Percentiles rank a stretch among this genome's conserved stretches.
Conservation (phyloP, 2,329 filamentous ascomycete genomes). For the Blastomyces parvus region DNA sequence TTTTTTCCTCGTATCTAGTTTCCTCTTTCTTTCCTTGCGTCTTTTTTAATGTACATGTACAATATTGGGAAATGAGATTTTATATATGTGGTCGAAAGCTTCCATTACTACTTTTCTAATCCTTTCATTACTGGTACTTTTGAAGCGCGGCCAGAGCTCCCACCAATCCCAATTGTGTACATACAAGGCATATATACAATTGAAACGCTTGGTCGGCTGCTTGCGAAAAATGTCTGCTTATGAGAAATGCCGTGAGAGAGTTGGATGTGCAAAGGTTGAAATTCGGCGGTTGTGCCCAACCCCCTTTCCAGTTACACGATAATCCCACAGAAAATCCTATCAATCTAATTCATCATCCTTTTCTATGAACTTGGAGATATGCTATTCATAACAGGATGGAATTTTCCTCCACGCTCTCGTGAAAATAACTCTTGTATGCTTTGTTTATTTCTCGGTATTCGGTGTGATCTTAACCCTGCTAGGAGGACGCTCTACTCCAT, state of each 20-base stretch:
- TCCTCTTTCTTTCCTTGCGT: background rate
- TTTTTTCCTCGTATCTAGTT: background rate
- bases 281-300: background rate
- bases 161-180: background rate
- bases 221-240: background rate
- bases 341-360: background rate
- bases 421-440: background rate
- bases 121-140: background rate
- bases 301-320: background rate
- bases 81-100: background rate
- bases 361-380: background rate
- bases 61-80: constrained; percentile 6
- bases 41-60: constrained; percentile 6
- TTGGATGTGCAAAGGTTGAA: background rate
- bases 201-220: background rate
- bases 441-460: background rate
- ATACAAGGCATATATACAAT: background rate
- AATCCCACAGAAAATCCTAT: background rate
- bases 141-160: background rate
- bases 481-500: background rate
- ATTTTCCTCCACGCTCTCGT: background rate
- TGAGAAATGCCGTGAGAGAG: background rate
- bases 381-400: background rate
- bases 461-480: background rate
- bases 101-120: background rate